Conservation (phyloP, 345 rosid species). For the Pistacia integerrima region DNA sequence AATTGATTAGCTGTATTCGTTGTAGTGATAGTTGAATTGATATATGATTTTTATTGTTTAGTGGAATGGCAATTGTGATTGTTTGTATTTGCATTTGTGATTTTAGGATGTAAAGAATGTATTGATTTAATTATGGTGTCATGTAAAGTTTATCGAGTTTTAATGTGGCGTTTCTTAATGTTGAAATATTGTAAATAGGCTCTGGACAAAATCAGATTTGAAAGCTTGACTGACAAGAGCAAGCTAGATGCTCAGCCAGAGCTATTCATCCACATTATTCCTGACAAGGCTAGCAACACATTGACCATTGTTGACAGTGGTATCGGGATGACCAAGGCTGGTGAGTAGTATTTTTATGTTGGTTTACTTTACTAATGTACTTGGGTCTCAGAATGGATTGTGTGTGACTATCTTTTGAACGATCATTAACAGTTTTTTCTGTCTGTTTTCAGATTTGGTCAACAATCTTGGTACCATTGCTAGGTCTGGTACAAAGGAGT, state of each 20-base stretch:
- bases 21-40: no score
- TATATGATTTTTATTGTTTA: no score
- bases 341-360: slow-evolving; percentile 29
- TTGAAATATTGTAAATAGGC: slow-evolving; percentile 39
- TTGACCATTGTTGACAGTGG: slow-evolving; percentile 78
- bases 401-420: no score
- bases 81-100: no score
- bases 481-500: slow-evolving; percentile 88
- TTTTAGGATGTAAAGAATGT: no score
- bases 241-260: slow-evolving; percentile 86
- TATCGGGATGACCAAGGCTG: slow-evolving; percentile 90
- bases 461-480: slow-evolving; percentile 91
- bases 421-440: not conserved
- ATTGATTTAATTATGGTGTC: no score
- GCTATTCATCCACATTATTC: slow-evolving; percentile 79
- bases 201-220: slow-evolving; percentile 87
- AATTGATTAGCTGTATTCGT: no score
- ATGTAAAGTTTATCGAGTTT: no score
- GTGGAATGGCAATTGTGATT: no score
- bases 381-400: not conserved
- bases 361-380: no score
- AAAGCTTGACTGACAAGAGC: slow-evolving; percentile 87
- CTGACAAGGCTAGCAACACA: slow-evolving; percentile 69
- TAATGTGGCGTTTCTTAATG: not conserved
- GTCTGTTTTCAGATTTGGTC: slow-evolving; percentile 59